These are phyloP conservation scores for Fusarium staphyleae DNA, from an alignment of 2,329 filamentous ascomycete genomes.

Conservation along the genomic window DNA sequence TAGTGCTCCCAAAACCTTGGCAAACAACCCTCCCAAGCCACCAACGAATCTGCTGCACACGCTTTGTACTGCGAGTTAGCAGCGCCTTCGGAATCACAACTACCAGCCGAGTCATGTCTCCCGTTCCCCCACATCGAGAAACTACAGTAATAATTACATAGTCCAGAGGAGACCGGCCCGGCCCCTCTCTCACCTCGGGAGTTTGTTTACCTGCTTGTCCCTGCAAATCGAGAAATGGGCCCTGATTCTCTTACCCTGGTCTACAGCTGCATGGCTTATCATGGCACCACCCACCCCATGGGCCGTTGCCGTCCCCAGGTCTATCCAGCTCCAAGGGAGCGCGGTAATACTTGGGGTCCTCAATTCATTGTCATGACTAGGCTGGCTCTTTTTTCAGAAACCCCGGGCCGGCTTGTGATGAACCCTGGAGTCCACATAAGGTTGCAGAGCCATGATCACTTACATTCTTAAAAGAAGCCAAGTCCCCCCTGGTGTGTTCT, in stretches of 20 bases:
- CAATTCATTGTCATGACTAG: slow-evolving; percentile 25
- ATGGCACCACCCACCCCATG: slow-evolving; percentile 29
- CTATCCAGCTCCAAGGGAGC: slow-evolving; percentile 15
- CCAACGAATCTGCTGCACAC: background rate
- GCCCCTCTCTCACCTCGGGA: slow-evolving; percentile 14
- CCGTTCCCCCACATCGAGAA: slow-evolving; percentile 33
- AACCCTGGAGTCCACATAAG: slow-evolving; percentile 5
- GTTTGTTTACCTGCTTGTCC: background rate
- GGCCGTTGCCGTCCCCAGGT: slow-evolving; percentile 23
- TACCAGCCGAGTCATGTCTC: slow-evolving; percentile 37
- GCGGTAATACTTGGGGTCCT: slow-evolving; percentile 2
- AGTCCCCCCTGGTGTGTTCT: slow-evolving; percentile 30
- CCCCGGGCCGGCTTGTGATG: slow-evolving; percentile 33
- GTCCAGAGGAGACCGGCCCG: slow-evolving; percentile 26
- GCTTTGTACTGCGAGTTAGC: too few relatives aligned
- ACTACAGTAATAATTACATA: background rate
- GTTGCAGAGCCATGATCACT: slow-evolving; percentile 15
- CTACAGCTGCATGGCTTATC: slow-evolving; percentile 30
- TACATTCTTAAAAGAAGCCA: slow-evolving; percentile 32
- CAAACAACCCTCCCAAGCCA: slow-evolving; percentile 12
- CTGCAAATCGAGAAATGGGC: background rate
- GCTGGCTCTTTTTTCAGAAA: slow-evolving; percentile 23
- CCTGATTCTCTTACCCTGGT: background rate
- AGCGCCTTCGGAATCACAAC: background rate
- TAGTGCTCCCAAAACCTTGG: slow-evolving; percentile 17